These are phyloP conservation scores for Glarea lozoyensis DNA, from an alignment of 495 filamentous ascomycete species.

Conservation along the genomic window DNA sequence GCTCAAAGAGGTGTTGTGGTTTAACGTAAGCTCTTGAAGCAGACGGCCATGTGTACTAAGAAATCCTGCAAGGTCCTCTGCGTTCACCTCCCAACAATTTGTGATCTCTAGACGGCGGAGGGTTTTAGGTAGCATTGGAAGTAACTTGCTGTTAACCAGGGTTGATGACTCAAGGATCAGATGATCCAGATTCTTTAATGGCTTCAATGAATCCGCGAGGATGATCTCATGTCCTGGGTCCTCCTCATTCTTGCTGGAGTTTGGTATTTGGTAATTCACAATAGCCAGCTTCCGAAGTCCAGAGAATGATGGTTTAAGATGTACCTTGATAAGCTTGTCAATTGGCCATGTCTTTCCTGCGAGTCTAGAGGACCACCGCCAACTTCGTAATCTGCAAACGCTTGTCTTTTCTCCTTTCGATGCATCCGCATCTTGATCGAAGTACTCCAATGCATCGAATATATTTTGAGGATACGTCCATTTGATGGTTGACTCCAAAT, in stretches of 20 bases:
- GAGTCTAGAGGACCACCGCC: conserved; percentile 72
- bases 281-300: conserved; percentile 50
- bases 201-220: conserved; percentile 47
- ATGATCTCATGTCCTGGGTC: conserved; percentile 25
- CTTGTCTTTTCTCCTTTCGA: conserved; percentile 18
- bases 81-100: conserved; percentile 63
- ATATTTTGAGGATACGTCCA: conserved; percentile 56
- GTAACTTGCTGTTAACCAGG: conserved; percentile 47
- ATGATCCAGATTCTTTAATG: conserved; percentile 50
- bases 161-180: conserved; percentile 61
- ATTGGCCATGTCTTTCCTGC: conserved; percentile 40
- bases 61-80: conserved; percentile 47
- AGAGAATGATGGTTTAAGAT: conserved; percentile 51
- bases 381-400: conserved; percentile 44
- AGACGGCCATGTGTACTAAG: conserved; percentile 51
- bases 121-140: conserved; percentile 51
- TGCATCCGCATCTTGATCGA: conserved; percentile 14
- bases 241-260: conserved; percentile 23
- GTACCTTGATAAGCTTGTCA: conserved; percentile 40
- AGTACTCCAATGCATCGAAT: conserved; percentile 43
- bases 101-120: conserved; percentile 58
- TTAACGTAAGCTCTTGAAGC: conserved; percentile 55
- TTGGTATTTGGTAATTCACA: conserved; percentile 51
- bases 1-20: conserved; percentile 69
- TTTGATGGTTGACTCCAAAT: conserved; percentile 36